These are phyloP conservation scores for Fusarium gaditjirri DNA, from an alignment of 2,329 filamentous ascomycete genomes.

Conservation along the genomic window DNA sequence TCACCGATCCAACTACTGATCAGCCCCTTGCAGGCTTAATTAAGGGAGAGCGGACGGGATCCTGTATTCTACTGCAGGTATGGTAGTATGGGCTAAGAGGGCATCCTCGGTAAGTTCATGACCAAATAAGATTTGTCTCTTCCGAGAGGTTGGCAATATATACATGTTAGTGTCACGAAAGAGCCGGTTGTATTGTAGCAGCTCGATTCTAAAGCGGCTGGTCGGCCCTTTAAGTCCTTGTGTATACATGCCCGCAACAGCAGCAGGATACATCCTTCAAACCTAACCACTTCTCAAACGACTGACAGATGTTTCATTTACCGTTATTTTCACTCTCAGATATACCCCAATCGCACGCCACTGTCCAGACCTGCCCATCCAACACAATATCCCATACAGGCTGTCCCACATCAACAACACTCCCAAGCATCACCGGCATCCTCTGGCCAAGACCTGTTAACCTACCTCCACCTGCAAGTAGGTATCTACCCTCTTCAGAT, in stretches of 20 bases:
- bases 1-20: conserved; percentile 22
- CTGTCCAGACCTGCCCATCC: conserved; percentile 50
- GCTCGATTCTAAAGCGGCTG: neutral
- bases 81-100: conserved; percentile 21
- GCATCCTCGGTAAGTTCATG: neutral
- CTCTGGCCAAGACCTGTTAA: conserved; percentile 50
- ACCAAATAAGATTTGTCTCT: too few relatives aligned
- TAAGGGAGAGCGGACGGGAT: conserved; percentile 32
- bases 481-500: conserved; percentile 36
- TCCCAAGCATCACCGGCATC: conserved; percentile 45
- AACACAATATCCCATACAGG: conserved; percentile 54
- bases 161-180: neutral
- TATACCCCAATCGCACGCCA: conserved; percentile 53
- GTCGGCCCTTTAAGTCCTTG: too few relatives aligned
- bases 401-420: conserved; percentile 48
- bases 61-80: conserved; percentile 30
- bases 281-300: neutral
- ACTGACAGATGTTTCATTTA: neutral
- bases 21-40: conserved; percentile 29
- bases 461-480: conserved; percentile 53
- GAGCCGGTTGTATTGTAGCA: neutral
- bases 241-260: neutral
- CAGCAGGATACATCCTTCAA: neutral
- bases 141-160: neutral
- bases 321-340: neutral